These are phyloP conservation scores for Eutrema salsugineum DNA, from an alignment of 441 rosid genomes.

Conservation along the genomic window DNA sequence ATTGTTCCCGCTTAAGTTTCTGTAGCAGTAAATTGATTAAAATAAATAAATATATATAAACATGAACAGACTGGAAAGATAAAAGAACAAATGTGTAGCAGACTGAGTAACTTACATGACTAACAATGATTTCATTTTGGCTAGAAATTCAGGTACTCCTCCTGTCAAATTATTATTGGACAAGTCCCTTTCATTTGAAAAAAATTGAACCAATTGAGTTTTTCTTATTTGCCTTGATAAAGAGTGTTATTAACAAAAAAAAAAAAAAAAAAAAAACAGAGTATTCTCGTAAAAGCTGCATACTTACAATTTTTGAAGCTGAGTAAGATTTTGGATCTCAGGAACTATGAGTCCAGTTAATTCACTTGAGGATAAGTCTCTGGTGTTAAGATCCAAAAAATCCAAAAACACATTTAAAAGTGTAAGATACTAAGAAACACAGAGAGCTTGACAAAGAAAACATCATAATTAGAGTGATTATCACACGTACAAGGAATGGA, in stretches of 20 bases:
- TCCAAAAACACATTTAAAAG: background rate
- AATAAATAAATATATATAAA: too few relatives aligned
- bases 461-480: background rate
- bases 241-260: background rate
- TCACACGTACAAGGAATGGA: conserved; percentile 40
- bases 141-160: conserved; percentile 43
- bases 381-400: background rate
- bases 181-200: conserved; percentile 43
- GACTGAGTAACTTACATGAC: conserved; percentile 37
- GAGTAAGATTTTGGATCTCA: conserved; percentile 35
- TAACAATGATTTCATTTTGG: conserved; percentile 36
- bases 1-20: conserved; percentile 47
- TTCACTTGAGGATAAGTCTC: conserved; percentile 41
- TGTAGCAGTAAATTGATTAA: conserved; percentile 13
- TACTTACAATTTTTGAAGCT: conserved; percentile 37
- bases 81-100: background rate
- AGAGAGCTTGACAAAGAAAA: background rate
- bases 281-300: background rate
- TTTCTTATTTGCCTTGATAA: background rate
- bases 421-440: background rate
- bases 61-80: background rate
- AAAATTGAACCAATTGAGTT: background rate
- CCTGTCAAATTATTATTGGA: conserved; percentile 53
- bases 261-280: background rate
- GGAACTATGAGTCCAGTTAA: conserved; percentile 33